Conservation (phyloP, 805 yeast genomes). For the Candida koratica region DNA sequence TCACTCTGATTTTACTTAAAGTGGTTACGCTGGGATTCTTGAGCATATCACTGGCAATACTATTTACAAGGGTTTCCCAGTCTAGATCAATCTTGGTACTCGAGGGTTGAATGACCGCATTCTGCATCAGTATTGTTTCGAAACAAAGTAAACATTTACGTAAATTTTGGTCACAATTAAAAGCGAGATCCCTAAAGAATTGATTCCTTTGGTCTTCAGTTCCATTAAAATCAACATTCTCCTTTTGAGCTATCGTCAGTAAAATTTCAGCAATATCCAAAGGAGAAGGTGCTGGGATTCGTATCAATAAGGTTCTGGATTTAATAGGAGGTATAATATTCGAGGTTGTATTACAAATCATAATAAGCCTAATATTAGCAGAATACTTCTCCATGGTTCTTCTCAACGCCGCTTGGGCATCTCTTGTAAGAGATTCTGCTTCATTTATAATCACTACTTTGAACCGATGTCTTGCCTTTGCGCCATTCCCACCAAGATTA, state of each 20-base stretch:
- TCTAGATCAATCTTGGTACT: constrained; percentile 56
- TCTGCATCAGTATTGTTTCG: constrained; percentile 77
- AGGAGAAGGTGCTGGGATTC: constrained; percentile 76
- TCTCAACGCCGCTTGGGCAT: constrained; percentile 93
- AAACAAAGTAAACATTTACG: constrained; percentile 73
- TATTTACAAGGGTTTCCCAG: constrained; percentile 80
- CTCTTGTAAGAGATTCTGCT: constrained; percentile 84
- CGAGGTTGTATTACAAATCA: constrained; percentile 86
- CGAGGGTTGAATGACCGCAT: constrained; percentile 47
- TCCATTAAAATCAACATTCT: constrained; percentile 44
- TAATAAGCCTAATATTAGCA: constrained; percentile 73
- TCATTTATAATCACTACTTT: constrained; percentile 85
- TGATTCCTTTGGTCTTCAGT: constrained; percentile 19
- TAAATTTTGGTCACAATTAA: constrained; percentile 61
- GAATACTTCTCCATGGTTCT: constrained; percentile 96
- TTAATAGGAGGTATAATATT: constrained; percentile 91
- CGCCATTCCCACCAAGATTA: constrained; percentile 26
- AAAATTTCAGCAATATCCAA: constrained; percentile 59
- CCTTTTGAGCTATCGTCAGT: constrained; percentile 52
- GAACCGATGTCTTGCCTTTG: constrained; percentile 51
- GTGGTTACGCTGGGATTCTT: constrained; percentile 62
- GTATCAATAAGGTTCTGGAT: constrained; percentile 84
- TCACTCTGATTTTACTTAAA: constrained; percentile 57
- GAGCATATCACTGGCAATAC: constrained; percentile 57
- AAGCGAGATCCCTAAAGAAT: constrained; percentile 51